A percentile compares a stretch with the other conserved stretches of the same genome.
Conservation (phyloP, 139 green algal species). For the Mychonastes homosphaera region DNA sequence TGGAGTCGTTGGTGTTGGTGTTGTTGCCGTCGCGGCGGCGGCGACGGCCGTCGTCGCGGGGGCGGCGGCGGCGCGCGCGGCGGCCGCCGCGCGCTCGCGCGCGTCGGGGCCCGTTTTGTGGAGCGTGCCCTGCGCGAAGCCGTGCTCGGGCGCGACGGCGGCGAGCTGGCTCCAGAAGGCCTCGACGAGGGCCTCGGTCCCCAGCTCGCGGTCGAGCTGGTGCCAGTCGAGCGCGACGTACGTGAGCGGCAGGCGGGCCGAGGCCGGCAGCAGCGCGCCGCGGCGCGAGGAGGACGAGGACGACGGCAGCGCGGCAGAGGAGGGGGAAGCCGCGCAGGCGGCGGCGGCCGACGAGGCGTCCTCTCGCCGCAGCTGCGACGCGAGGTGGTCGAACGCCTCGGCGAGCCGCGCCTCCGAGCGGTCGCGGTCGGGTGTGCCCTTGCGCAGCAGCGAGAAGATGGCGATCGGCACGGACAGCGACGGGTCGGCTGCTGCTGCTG, state of each 20-base stretch:
- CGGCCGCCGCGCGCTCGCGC: not conserved
- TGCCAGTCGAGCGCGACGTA: constrained; percentile 89
- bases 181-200: constrained; percentile 73
- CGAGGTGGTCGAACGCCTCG: constrained; percentile 39
- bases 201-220: constrained; percentile 75
- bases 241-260: constrained; percentile 24
- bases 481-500: not conserved
- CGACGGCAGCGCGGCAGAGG: too few relatives aligned
- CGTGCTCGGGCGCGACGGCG: constrained; percentile 12
- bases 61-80: not conserved
- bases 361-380: not conserved
- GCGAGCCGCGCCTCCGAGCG: constrained; percentile 47
- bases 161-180: constrained; percentile 77
- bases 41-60: constrained; percentile 1
- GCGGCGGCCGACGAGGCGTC: not conserved
- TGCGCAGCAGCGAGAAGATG: constrained; percentile 92
- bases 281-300: too few relatives aligned
- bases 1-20: not conserved
- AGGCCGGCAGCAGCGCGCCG: too few relatives aligned
- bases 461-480: constrained; percentile 51
- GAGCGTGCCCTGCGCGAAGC: constrained; percentile 33
- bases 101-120: constrained; percentile 22
- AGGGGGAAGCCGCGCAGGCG: not conserved
- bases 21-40: not conserved
- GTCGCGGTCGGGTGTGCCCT: constrained; percentile 46